Base-by-base conservation (phyloP, 495 filamentous ascomycete genomes). In the Hyaloscypha variabilis region DNA sequence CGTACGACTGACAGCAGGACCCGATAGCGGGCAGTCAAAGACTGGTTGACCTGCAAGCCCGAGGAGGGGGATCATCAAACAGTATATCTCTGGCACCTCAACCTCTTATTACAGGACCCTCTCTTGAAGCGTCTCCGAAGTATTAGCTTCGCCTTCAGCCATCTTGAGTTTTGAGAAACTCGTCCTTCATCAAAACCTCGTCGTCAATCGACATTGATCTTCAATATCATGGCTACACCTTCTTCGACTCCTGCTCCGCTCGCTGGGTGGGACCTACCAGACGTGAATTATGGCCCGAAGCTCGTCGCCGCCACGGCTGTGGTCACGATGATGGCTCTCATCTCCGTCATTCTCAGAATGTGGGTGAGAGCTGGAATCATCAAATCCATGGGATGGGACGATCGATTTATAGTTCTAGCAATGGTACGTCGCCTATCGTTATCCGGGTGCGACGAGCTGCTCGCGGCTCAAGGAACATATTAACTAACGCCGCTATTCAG, bases 371-470 rank as follows among this genome's bases (percentile, higher is more conserved):
- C 71, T 10, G 65, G 67, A 24, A 72, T 85, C 58, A 66, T 81
- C 30, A 77, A 74, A 29, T 82, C 76, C 36, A 59, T 83, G 8
- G 82, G 83, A 1, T 59, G 71, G 34, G 83, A 86, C 73, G 83
- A 79, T 59, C 75, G 66, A 59, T 65, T 76, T 24, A 80, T 84
- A 63, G 63, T 76, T 1, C 26, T 69, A 5, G 75, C 81, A 2
- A 73, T 81, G 70, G 81, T 82, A 66, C 10, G 23, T 23, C 39
- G 8, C 8, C 39, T 46, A 19, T 10, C 39, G 8, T 46, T 19
- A 46, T 46, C 8, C 10, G 19, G 8, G 19, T 46, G 8, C 19
- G 39, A 46, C 10, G 10, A 46, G 10, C 19, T 8, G 39, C 11
- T 54, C 24, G 8, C 23, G 8, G 11, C 24, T 23, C 10, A 13